phyloP scores from a whole-genome alignment of 108 stramenopile species.

The Stephanodiscus triporus region DNA sequence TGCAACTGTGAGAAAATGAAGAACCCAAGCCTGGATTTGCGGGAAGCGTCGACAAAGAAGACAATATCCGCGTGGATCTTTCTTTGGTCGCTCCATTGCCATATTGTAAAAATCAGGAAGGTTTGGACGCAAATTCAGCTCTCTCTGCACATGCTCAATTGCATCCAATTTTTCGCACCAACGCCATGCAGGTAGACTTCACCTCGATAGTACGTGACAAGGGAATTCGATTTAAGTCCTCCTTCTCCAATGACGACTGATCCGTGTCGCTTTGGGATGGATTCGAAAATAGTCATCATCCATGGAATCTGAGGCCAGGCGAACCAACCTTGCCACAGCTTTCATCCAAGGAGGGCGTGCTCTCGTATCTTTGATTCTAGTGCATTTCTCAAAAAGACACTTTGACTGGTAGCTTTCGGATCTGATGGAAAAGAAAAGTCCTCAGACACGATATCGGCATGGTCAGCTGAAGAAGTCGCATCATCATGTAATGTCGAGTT shows the following conservation, averaged over 20 bases:
- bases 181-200: conserved; percentile 94
- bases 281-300: conserved; percentile 84
- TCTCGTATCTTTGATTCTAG: conserved; percentile 67
- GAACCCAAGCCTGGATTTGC: conserved; percentile 91
- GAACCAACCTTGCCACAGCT: conserved; percentile 61
- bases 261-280: conserved; percentile 97
- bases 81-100: conserved; percentile 93
- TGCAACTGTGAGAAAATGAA: conserved; percentile 91
- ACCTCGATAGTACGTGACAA: conserved; percentile 94
- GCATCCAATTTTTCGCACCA: conserved; percentile 94
- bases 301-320: conserved; percentile 60
- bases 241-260: conserved; percentile 75
- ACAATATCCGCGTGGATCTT: conserved; percentile 91
- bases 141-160: conserved; percentile 74
- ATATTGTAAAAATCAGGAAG: conserved; percentile 98
- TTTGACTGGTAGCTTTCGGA: conserved; percentile 3
- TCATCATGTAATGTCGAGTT: conserved; percentile 8
- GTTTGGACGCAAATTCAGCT: conserved; percentile 79
- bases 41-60: conserved; percentile 91
- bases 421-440: background rate
- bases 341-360: conserved; percentile 67
- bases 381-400: conserved; percentile 65
- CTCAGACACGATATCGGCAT: background rate
- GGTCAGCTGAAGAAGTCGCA: background rate
- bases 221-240: conserved; percentile 77